Percentiles rank a stretch among this genome's conserved stretches.
phyloP scores from a whole-genome alignment of 2,329 filamentous ascomycete species.

The Remersonia thermophila region DNA sequence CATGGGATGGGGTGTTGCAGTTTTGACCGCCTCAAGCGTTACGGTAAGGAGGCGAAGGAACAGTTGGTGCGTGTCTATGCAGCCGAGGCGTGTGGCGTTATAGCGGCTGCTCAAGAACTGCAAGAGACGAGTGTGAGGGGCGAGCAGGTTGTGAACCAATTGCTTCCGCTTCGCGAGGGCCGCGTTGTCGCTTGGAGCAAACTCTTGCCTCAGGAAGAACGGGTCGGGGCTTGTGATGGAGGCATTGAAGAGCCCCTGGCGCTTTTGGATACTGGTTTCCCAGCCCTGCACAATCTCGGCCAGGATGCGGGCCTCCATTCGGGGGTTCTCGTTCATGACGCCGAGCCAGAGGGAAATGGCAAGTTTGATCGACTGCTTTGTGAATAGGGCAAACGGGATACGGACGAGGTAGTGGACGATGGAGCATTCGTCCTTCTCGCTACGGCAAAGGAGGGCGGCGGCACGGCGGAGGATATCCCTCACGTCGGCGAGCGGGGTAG shows the following conservation, averaged over 20 bases:
- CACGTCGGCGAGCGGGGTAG: slow-evolving; percentile 60
- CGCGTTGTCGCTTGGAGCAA: slow-evolving; percentile 77
- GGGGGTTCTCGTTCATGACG: slow-evolving; percentile 89
- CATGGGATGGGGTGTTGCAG: slow-evolving; percentile 67
- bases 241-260: slow-evolving; percentile 69
- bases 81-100: slow-evolving; percentile 80
- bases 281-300: slow-evolving; percentile 82
- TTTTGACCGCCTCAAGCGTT: slow-evolving; percentile 63
- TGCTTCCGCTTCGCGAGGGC: slow-evolving; percentile 64
- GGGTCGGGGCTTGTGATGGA: slow-evolving; percentile 66
- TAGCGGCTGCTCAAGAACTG: slow-evolving; percentile 93
- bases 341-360: slow-evolving; percentile 94
- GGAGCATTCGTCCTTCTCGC: slow-evolving; percentile 59
- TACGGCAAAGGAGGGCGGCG: slow-evolving; percentile 73
- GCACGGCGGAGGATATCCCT: slow-evolving; percentile 73
- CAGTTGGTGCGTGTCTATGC: slow-evolving; percentile 64
- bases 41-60: slow-evolving; percentile 71
- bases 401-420: slow-evolving; percentile 80
- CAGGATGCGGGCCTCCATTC: slow-evolving; percentile 73
- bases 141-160: slow-evolving; percentile 66
- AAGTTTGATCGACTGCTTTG: slow-evolving; percentile 87
- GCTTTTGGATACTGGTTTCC: slow-evolving; percentile 69
- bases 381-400: slow-evolving; percentile 88
- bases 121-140: slow-evolving; percentile 73
- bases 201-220: slow-evolving; percentile 84